A percentile compares a stretch with the other conserved stretches of the same genome.
phyloP scores from a whole-genome alignment of 2,329 filamentous ascomycete genomes.

The Cercospora sp. region DNA sequence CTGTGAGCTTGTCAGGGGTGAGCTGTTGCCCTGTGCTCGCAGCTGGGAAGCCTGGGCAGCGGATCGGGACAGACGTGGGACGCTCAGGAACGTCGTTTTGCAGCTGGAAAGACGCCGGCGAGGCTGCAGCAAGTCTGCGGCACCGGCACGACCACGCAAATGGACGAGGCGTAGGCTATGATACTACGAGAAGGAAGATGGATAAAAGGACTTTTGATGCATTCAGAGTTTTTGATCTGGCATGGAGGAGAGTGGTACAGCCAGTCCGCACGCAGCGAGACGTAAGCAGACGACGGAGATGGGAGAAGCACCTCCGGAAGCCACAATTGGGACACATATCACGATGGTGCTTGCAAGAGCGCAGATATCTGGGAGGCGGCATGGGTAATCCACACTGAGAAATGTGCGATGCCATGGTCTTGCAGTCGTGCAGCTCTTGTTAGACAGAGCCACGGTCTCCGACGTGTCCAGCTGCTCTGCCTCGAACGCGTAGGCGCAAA shows the following conservation, averaged over 20 bases:
- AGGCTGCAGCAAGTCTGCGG: background rate
- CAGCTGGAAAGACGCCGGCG: background rate
- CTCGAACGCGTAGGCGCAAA: too few species aligned
- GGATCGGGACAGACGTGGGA: background rate
- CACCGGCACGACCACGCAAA: background rate
- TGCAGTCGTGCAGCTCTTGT: background rate
- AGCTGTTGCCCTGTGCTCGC: slow-evolving; percentile 6
- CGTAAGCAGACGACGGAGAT: background rate
- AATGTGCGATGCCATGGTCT: background rate
- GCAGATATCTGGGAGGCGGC: background rate
- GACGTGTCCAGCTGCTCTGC: background rate
- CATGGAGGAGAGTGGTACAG: background rate
- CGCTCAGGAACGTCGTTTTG: background rate
- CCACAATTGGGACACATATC: background rate
- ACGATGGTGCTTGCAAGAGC: background rate
- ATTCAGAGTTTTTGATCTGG: background rate
- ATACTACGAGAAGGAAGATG: background rate
- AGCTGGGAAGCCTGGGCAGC: background rate
- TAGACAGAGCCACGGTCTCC: background rate
- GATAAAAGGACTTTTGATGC: background rate
- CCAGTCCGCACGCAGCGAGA: background rate
- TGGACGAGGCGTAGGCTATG: background rate
- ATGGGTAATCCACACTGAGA: background rate
- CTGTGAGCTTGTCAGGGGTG: background rate
- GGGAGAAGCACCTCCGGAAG: background rate